Percentiles rank a stretch among this genome's conserved stretches.
Evolutionary conservation across 73 alveolate species (phyloP).

Genomic region (Paramecium bursaria): DNA sequence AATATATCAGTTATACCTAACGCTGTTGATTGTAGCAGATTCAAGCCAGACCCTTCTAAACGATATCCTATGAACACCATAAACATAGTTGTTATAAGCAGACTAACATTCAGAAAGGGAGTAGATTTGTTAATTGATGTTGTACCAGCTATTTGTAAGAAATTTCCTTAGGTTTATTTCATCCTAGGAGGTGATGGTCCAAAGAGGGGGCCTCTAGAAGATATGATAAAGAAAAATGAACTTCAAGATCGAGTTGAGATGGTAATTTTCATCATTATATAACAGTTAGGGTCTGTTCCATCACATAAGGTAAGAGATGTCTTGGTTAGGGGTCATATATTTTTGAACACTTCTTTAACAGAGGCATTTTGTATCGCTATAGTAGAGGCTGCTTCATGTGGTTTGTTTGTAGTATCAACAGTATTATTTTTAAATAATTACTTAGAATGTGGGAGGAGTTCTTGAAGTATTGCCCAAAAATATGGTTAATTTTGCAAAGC

Average conservation of each 20-base stretch:
- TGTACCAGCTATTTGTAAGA: slow-evolving; percentile 95
- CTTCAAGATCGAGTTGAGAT: slow-evolving; percentile 87
- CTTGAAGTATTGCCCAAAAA: slow-evolving; percentile 98
- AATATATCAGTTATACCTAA: slow-evolving; percentile 95
- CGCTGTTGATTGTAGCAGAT: slow-evolving; percentile 96
- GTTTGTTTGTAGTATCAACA: slow-evolving; percentile 97
- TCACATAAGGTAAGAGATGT: slow-evolving; percentile 94
- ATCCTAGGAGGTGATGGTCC: slow-evolving; percentile 99
- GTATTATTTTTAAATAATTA: neutral
- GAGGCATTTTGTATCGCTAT: slow-evolving; percentile 99
- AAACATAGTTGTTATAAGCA: slow-evolving; percentile 94
- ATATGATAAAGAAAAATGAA: slow-evolving; percentile 89
- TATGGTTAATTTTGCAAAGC: slow-evolving; percentile 91
- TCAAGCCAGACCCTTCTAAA: slow-evolving; percentile 94
- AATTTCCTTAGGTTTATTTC: slow-evolving; percentile 88
- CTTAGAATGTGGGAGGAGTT: slow-evolving; percentile 97
- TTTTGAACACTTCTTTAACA: slow-evolving; percentile 97
- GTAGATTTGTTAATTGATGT: slow-evolving; percentile 97
- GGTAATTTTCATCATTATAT: slow-evolving; percentile 55
- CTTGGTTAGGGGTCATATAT: slow-evolving; percentile 96
- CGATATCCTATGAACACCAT: slow-evolving; percentile 88
- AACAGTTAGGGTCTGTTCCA: slow-evolving; percentile 94
- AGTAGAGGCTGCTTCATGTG: slow-evolving; percentile 99
- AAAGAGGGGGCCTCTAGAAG: slow-evolving; percentile 92
- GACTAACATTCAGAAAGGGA: slow-evolving; percentile 99